Evolutionary conservation across 345 rosid genomes (phyloP).

Genomic region (Citrus medica): DNA sequence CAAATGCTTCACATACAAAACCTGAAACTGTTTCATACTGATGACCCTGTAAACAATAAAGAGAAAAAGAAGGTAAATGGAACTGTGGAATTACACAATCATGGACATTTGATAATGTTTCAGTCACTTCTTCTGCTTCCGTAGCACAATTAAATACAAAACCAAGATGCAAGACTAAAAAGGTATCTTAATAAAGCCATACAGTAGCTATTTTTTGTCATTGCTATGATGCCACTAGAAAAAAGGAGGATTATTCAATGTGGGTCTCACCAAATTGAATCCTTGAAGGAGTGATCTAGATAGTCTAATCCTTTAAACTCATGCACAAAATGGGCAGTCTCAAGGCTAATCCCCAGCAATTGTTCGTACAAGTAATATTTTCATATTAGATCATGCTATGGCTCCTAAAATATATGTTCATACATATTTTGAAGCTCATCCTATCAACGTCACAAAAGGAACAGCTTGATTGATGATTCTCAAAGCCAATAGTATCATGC

Average conservation of each 20-base stretch:
- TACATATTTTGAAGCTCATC: not conserved
- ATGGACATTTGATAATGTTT: not conserved
- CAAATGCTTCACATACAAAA: conserved; percentile 93
- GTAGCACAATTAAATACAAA: not conserved
- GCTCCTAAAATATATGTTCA: not conserved
- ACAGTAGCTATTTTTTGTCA: not conserved
- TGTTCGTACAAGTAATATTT: not conserved
- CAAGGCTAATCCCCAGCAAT: not conserved
- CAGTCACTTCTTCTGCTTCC: not conserved
- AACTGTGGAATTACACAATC: conserved; percentile 1
- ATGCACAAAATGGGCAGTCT: not conserved
- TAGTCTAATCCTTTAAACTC: not conserved
- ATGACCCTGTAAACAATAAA: conserved; percentile 57
- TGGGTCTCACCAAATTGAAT: not conserved
- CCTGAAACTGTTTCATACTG: conserved; percentile 99
- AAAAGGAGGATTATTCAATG: not conserved
- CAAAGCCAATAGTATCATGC: not conserved
- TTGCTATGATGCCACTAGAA: not conserved
- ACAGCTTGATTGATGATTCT: not conserved
- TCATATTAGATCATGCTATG: not conserved
- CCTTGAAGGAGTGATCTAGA: not conserved
- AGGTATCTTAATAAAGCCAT: not conserved
- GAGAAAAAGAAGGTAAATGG: not conserved
- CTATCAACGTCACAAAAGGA: not conserved
- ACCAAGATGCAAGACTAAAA: not conserved